These are phyloP conservation scores for Cordyceps cateniannulata DNA, from an alignment of 2,329 filamentous ascomycete genomes.

Conservation along the genomic window DNA sequence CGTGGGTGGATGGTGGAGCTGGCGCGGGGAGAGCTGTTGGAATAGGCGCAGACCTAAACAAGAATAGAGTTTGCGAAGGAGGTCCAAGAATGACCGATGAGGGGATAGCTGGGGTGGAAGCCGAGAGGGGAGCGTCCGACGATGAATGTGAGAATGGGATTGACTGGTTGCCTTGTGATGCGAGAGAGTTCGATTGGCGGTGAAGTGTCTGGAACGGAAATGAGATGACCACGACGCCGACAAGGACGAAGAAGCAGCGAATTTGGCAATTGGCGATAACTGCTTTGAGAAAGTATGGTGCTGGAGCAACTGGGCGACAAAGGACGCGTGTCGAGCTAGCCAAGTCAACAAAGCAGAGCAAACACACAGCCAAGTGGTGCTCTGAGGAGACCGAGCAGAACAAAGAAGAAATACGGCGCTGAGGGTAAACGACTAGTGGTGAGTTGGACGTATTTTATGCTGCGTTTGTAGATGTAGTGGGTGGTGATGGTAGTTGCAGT, in stretches of 20 bases:
- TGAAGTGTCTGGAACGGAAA: not conserved
- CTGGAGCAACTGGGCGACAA: not conserved
- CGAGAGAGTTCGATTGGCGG: not conserved
- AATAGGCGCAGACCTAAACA: not conserved
- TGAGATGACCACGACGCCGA: not conserved
- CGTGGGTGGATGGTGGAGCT: not conserved
- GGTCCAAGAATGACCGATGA: constrained; percentile 1
- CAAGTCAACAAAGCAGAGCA: not conserved
- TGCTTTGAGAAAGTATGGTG: not conserved
- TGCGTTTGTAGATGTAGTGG: not conserved
- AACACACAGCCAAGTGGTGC: constrained; percentile 9
- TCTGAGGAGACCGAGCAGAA: not conserved
- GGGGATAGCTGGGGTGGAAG: not conserved
- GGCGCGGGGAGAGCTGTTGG: not conserved
- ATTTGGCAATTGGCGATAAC: not conserved
- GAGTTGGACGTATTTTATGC: not conserved
- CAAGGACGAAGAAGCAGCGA: not conserved
- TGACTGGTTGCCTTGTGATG: not conserved
- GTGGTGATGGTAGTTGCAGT: not conserved
- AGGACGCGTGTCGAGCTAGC: not conserved
- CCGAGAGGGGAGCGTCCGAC: not conserved
- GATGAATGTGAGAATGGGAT: not conserved
- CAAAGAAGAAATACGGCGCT: not conserved
- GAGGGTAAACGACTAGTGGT: not conserved
- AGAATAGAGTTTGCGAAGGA: constrained; percentile 4